Evolutionary conservation across 2,329 filamentous ascomycete genomes (phyloP), one percentile per base, ranked within the genome.

Genomic region (Xylaria sp.): DNA sequence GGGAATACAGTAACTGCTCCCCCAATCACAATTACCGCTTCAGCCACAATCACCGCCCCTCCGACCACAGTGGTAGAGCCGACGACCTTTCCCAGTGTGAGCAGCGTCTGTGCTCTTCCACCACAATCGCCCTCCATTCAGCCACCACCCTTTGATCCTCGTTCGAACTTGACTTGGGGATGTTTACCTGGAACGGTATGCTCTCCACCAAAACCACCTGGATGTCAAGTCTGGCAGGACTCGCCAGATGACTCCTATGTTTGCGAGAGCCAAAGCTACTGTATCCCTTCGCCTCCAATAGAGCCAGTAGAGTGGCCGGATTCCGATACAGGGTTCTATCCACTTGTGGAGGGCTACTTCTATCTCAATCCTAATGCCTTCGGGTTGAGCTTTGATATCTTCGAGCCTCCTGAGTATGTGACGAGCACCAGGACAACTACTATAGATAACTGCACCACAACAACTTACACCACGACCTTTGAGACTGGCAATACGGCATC

Each of bases 341-440:
- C 79, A 1, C 75, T 79, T 1, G 76, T 74, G 0, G 66, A 75
- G 0, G 82, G 79, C 2, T 89, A 88, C 66, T 90, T 85, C 71
- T 80, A 89, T 54, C 76, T 90, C n/a, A 75, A 85, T 50, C 83
- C 87, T 0, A 68, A 74, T 1, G 76, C 76, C 0, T 90, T 90
- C 53, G 86, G 86, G 4, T 72, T 90, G 16, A 80, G 76, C 45
- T 86, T 83, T 54, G 80, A 80, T 39, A 85, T 89, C 17, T 89
- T 88, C 56, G 75, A 77, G 18, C 70, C 76, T n/a, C n/a, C n/a
- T 20, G 64, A 78, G 4, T 61, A 73, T 1, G 63, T 76, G 9
- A 62, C 74, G 4, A 71, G 71, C 50, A 66, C 71, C 2, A 50
- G 74, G 6, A 47, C 37, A 1, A 61, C n/a, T n/a, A n/a, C n/a